These are phyloP conservation scores for Penicillium rolfsii DNA, from an alignment of 2,329 filamentous ascomycete genomes.

Conservation along the genomic window DNA sequence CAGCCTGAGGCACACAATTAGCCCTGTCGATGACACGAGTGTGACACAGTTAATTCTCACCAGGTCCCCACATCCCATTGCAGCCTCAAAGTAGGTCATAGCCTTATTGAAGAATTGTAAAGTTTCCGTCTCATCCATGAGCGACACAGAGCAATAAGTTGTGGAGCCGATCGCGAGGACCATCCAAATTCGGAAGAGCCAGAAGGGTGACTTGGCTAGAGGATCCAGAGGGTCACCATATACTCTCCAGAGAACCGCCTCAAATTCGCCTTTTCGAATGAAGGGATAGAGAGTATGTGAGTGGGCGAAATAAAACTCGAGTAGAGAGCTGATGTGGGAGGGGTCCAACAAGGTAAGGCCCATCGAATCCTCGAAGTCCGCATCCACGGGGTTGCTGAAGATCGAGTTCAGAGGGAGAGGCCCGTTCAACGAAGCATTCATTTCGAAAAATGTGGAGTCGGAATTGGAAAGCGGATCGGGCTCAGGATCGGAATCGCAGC, in stretches of 20 bases:
- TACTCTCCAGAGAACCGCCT: background rate
- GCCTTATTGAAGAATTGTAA: background rate
- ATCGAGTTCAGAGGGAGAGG: background rate
- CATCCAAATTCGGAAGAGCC: slow-evolving; percentile 54
- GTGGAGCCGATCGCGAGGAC: slow-evolving; percentile 54
- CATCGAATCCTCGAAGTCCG: background rate
- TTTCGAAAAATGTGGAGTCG: background rate
- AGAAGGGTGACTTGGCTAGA: slow-evolving; percentile 38
- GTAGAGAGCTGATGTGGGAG: background rate
- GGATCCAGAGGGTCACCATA: slow-evolving; percentile 36
- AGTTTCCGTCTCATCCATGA: slow-evolving; percentile 43
- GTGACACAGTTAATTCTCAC: background rate
- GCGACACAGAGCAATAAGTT: slow-evolving; percentile 48
- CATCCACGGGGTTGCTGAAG: background rate
- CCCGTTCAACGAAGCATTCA: background rate
- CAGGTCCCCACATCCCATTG: background rate
- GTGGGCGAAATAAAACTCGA: background rate
- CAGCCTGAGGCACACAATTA: background rate
- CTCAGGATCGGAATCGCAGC: background rate
- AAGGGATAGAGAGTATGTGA: background rate
- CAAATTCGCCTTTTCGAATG: background rate
- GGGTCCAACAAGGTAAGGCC: background rate
- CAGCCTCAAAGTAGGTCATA: background rate
- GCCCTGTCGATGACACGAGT: background rate
- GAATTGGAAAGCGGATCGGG: background rate